Evolutionary conservation across 1,284 basidiomycete genomes (phyloP).

Genomic region (Apiotrichum laibachii): DNA sequence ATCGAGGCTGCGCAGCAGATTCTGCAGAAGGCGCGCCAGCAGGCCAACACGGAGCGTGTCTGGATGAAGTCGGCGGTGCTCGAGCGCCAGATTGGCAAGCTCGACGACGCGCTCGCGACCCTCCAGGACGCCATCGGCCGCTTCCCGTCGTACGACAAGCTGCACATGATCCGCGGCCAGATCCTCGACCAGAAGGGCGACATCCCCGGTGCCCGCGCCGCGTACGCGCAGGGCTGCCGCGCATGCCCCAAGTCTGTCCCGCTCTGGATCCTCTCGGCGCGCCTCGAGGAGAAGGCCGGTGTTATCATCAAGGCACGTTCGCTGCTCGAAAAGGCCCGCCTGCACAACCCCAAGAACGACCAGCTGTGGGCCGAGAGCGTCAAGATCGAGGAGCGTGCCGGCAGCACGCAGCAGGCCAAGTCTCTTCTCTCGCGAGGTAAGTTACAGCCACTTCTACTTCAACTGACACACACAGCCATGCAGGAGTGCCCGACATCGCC

Average conservation of each 20-base stretch:
- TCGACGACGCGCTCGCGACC: conserved; percentile 69
- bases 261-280: conserved; percentile 82
- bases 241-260: conserved; percentile 76
- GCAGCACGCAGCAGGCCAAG: conserved; percentile 72
- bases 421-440: conserved; percentile 73
- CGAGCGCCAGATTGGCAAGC: conserved; percentile 79
- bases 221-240: conserved; percentile 77
- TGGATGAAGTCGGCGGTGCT: conserved; percentile 99
- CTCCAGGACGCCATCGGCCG: conserved; percentile 71
- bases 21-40: conserved; percentile 78
- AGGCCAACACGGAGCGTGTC: conserved; percentile 86
- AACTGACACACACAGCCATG: conserved; percentile 55
- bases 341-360: conserved; percentile 79
- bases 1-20: conserved; percentile 79
- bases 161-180: conserved; percentile 96
- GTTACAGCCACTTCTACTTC: conserved; percentile 12
- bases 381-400: conserved; percentile 82
- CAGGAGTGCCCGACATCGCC: conserved; percentile 91
- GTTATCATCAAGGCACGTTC: conserved; percentile 91
- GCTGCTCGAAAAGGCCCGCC: conserved; percentile 82
- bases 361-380: conserved; percentile 87
- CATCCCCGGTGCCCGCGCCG: conserved; percentile 65
- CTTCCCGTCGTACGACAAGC: conserved; percentile 82
- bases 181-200: conserved; percentile 65
- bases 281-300: conserved; percentile 81